Evolutionary conservation across 768 basidiomycete genomes (phyloP).

Genomic region (Tulasnella sp.): DNA sequence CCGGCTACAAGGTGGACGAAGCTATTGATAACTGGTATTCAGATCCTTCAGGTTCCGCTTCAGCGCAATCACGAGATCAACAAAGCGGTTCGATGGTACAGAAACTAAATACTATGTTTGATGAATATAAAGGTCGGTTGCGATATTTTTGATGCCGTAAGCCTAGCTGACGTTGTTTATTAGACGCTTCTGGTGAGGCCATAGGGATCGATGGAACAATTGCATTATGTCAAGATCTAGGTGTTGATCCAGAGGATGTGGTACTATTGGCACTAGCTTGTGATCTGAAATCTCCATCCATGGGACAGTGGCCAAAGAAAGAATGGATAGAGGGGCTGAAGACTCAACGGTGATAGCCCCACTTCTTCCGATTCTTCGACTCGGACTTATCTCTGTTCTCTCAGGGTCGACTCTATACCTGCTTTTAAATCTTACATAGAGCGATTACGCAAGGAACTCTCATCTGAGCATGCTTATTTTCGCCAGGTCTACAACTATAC

Average conservation of each 20-base stretch:
- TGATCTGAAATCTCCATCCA: conserved; percentile 58
- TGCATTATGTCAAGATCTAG: conserved; percentile 55
- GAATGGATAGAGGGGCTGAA: conserved; percentile 81
- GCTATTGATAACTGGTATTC: conserved; percentile 22
- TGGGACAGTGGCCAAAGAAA: conserved; percentile 57
- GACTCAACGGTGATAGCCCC: conserved; percentile 40
- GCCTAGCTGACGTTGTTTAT: not conserved
- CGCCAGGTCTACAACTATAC: conserved; percentile 64
- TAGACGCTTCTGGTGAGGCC: conserved; percentile 28
- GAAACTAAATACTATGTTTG: conserved; percentile 47
- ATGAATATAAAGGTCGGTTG: conserved; percentile 49
- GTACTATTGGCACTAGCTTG: conserved; percentile 71
- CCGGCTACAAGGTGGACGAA: conserved; percentile 16
- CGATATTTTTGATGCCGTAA: not conserved
- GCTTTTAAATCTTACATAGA: conserved; percentile 46
- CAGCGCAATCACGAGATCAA: not conserved
- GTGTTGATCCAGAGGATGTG: conserved; percentile 63
- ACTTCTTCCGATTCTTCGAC: conserved; percentile 7
- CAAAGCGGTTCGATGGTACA: conserved; percentile 16
- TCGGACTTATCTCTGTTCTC: not conserved
- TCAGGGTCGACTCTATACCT: conserved; percentile 51
- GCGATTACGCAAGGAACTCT: conserved; percentile 45
- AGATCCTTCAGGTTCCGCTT: conserved; percentile 9
- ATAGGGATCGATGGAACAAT: conserved; percentile 74
- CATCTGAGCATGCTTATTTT: conserved; percentile 56